Conservation (phyloP, 2,329 filamentous ascomycete species). For the Endocalyx cinctus region DNA sequence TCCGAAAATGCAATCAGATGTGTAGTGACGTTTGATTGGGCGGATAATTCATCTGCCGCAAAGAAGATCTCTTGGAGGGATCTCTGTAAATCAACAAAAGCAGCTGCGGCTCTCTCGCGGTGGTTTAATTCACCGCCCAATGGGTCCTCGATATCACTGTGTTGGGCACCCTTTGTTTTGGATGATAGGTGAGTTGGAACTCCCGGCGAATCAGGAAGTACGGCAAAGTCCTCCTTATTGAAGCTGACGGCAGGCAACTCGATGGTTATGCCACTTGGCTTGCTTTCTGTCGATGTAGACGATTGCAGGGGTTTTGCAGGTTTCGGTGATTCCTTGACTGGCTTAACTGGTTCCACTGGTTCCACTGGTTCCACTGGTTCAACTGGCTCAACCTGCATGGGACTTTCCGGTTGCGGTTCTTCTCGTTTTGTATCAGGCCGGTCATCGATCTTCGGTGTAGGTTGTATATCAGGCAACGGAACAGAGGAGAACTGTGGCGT, state of each 20-base stretch:
- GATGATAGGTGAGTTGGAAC: conserved; percentile 43
- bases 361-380: no score
- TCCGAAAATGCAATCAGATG: conserved; percentile 50
- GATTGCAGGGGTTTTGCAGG: conserved; percentile 4
- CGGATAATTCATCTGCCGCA: conserved; percentile 65
- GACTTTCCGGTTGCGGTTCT: no score
- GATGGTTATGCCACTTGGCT: conserved; percentile 36
- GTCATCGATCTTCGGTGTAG: no score
- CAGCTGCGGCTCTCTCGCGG: conserved; percentile 72
- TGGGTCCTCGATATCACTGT: conserved; percentile 50
- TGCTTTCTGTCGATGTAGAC: conserved; percentile 11
- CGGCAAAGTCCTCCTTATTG: conserved; percentile 49
- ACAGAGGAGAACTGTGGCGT: conserved; percentile 13
- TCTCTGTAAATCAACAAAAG: conserved; percentile 64
- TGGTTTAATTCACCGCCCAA: conserved; percentile 68
- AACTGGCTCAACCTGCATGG: no score
- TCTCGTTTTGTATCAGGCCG: no score
- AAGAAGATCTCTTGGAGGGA: conserved; percentile 70
- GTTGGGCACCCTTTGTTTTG: conserved; percentile 48
- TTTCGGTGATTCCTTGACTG: conserved; percentile 6
- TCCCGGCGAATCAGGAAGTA: conserved; percentile 42
- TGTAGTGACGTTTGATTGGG: conserved; percentile 50
- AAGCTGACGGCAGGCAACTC: conserved; percentile 41
- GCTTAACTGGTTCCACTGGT: no score
- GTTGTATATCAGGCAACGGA: conserved; percentile 10